Percentiles rank a stretch among this genome's conserved stretches.
These are phyloP conservation scores for Saccharomycodes ludwigii DNA, from an alignment of 805 yeast species.

Conservation along the genomic window DNA sequence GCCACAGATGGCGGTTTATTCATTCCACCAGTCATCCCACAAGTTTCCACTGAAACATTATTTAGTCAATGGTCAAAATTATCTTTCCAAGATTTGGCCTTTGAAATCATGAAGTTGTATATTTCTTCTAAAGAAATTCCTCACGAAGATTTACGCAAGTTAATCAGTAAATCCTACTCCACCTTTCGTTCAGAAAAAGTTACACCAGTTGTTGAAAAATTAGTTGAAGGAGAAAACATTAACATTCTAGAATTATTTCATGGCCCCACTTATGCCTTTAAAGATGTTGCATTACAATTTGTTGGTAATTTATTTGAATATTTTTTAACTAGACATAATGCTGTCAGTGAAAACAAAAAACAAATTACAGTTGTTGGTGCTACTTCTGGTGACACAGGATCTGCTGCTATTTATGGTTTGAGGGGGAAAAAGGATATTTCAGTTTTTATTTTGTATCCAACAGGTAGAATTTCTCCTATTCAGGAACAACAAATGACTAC, in stretches of 20 bases:
- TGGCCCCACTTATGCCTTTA: slow-evolving; percentile 98
- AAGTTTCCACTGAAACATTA: slow-evolving; percentile 40
- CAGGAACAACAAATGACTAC: slow-evolving; percentile 99
- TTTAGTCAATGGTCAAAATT: slow-evolving; percentile 58
- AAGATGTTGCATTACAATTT: slow-evolving; percentile 96
- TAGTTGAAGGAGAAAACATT: slow-evolving; percentile 48
- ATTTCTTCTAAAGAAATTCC: slow-evolving; percentile 65
- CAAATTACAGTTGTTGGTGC: slow-evolving; percentile 96
- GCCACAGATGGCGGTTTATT: slow-evolving; percentile 96
- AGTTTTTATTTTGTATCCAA: slow-evolving; percentile 91
- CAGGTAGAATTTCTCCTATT: slow-evolving; percentile 93
- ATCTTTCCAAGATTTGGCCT: slow-evolving; percentile 78
- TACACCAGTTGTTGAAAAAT: slow-evolving; percentile 55
- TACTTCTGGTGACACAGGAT: slow-evolving; percentile 97
- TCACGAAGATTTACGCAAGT: slow-evolving; percentile 45
- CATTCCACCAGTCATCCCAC: slow-evolving; percentile 75
- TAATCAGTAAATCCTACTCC: slow-evolving; percentile 66
- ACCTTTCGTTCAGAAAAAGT: slow-evolving; percentile 84
- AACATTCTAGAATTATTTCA: slow-evolving; percentile 89
- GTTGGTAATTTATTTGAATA: slow-evolving; percentile 95
- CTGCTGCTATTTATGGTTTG: slow-evolving; percentile 97
- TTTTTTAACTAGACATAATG: slow-evolving; percentile 69
- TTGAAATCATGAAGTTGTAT: slow-evolving; percentile 72
- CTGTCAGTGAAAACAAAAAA: slow-evolving; percentile 48
- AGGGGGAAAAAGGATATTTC: slow-evolving; percentile 97